Conservation (phyloP, 371 early-diverging fungal species). For the Mortierella sp. region DNA sequence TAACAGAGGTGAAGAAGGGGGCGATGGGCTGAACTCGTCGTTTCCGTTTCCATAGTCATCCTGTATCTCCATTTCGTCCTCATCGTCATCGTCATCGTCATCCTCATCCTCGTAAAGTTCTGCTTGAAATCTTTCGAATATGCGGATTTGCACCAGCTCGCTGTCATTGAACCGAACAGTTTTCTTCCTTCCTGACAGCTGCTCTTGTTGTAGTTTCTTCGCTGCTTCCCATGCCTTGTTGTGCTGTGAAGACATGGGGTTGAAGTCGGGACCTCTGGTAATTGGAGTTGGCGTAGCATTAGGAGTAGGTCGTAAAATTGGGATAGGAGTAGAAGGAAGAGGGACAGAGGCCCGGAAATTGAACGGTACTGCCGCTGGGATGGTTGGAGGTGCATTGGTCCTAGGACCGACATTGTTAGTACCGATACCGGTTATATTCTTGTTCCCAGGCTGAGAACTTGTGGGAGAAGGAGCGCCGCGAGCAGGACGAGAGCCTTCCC, state of each 20-base stretch:
- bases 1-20: background rate
- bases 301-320: background rate
- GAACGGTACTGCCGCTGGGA: too few relatives aligned
- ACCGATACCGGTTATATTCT: background rate
- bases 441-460: background rate
- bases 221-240: constrained; percentile 13
- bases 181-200: constrained; percentile 6
- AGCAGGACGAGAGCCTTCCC: background rate
- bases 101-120: background rate
- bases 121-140: constrained; percentile 3
- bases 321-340: background rate
- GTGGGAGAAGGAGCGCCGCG: background rate
- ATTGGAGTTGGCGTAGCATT: background rate
- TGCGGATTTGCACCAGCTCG: constrained; percentile 6
- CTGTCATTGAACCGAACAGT: constrained; percentile 27
- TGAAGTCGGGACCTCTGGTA: background rate
- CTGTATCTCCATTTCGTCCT: background rate
- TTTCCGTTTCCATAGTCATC: background rate
- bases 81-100: background rate
- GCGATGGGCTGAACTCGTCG: too few relatives aligned
- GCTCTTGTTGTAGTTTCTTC: background rate
- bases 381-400: background rate
- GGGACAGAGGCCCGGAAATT: background rate
- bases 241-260: constrained; percentile 10
- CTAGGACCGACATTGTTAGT: background rate